phyloP scores from a whole-genome alignment of 345 rosid species.

The Viola odorata region DNA sequence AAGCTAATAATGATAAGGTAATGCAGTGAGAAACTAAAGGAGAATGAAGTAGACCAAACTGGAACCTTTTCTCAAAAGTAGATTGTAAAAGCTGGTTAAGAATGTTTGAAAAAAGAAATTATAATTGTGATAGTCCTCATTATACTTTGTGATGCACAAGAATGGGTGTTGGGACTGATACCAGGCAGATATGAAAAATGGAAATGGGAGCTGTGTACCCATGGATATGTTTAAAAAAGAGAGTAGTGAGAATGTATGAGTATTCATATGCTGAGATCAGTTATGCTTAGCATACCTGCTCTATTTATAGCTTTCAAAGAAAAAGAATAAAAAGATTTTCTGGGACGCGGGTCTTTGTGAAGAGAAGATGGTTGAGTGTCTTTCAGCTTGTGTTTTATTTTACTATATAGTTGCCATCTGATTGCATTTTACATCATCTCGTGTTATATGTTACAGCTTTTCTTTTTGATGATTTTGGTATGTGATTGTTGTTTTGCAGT shows the following conservation, averaged over 20 bases:
- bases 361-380: no score
- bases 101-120: not conserved
- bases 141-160: not conserved
- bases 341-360: no score
- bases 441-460: no score
- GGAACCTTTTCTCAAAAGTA: not conserved
- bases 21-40: not conserved
- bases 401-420: no score
- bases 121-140: not conserved
- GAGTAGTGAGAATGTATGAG: no score
- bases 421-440: not conserved
- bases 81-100: not conserved
- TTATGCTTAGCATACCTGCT: no score
- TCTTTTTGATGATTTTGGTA: not conserved
- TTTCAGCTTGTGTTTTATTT: no score
- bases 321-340: no score
- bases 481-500: constrained; percentile 43
- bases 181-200: not conserved
- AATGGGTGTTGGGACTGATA: not conserved
- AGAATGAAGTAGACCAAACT: not conserved
- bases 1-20: not conserved
- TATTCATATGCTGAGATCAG: no score
- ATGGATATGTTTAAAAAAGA: no score
- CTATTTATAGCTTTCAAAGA: no score
- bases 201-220: not conserved